These are phyloP conservation scores for Rosa hybrid DNA, from an alignment of 331 rosid genomes.

Conservation along the genomic window DNA sequence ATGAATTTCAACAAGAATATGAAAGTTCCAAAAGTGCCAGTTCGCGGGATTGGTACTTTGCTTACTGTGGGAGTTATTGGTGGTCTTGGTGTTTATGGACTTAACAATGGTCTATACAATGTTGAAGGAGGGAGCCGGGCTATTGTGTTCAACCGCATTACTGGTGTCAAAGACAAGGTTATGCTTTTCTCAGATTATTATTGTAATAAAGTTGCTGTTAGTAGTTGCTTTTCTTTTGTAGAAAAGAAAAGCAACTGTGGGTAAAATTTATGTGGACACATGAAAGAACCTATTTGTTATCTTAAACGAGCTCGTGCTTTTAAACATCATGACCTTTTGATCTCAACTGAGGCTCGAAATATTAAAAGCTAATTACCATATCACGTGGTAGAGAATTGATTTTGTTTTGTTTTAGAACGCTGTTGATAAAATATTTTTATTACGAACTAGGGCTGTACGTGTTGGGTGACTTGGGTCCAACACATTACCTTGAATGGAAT, in stretches of 20 bases:
- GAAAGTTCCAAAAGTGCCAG: constrained; percentile 62
- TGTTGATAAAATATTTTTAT: constrained; percentile 1
- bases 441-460: no score
- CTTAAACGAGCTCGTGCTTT: background rate
- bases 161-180: constrained; percentile 83
- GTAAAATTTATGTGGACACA: background rate
- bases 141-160: constrained; percentile 74
- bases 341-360: background rate
- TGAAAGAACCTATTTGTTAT: background rate
- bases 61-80: constrained; percentile 60
- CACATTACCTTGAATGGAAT: background rate
- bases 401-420: background rate
- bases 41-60: constrained; percentile 54
- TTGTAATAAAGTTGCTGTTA: background rate
- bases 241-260: background rate
- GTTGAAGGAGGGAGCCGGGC: constrained; percentile 93
- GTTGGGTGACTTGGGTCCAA: no score
- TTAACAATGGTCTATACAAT: constrained; percentile 77
- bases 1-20: constrained; percentile 60
- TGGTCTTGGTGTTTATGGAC: constrained; percentile 66
- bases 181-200: constrained; percentile 4
- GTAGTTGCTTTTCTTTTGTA: background rate
- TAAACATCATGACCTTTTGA: background rate
- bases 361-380: background rate
- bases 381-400: background rate